Base-by-base conservation (phyloP, 768 basidiomycete species). In the Tricholoma sp. region DNA sequence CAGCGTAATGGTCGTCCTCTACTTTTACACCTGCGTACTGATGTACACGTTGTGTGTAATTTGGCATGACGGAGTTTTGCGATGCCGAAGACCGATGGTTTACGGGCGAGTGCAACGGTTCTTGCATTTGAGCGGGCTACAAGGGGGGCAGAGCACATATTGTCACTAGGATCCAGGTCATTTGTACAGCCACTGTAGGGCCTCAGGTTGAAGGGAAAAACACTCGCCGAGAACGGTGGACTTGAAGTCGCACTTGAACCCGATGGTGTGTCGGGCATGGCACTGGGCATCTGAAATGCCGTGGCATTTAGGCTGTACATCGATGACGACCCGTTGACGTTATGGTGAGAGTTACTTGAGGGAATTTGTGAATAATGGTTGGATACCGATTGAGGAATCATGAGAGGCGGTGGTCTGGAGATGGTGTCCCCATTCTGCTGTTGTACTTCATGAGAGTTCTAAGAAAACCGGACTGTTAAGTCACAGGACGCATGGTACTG, bases 181-280 rank as follows among this genome's bases (percentile, higher is more conserved):
- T 59, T 61, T 66, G 63, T 69, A 50, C 56, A 63, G 65, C 66
- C 65, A 63, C 61, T 62, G 64, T 55, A 62, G 64, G 61, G 62
- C 61, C 57, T 59, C 55, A 41, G 55, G 52, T 39, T 58, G 57
- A 62, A 75, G 71, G 72, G 74, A 79, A 77, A 68, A 78, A 79
- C 68, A 88, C 89, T 89, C 84, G 83, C 89, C 86, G 89, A 91
- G 78, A 89, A 90, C n/a, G 88, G 86, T 56, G 86, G 85, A 62
- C 84, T 89, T 24, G 86, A 86, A 5, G 86, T 86, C 21, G 84
- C 79, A 66, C 86, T 89, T 18, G 86, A 88, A 18, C 81, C 84
- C 19, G 85, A 85, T 2, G 86, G 85, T 3, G 87, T 86, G 67
- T 85, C n/a, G n/a, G n/a, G n/a, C n/a, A n/a, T n/a, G n/a, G n/a